These are phyloP conservation scores for Ephemerocybe angulata DNA, from an alignment of 768 basidiomycete species.

Conservation along the genomic window DNA sequence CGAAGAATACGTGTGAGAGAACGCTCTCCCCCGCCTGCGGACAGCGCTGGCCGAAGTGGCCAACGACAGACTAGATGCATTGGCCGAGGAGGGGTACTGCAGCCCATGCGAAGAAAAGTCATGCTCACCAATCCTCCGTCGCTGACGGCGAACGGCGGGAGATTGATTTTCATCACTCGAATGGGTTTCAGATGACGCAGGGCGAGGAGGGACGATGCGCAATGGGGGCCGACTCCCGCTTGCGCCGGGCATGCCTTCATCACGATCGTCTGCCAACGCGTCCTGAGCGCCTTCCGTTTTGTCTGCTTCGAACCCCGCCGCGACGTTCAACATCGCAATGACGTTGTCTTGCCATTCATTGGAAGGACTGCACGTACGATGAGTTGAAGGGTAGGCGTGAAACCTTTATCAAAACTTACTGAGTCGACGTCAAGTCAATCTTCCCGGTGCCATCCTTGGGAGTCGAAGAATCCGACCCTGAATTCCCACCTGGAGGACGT, in stretches of 20 bases:
- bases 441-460: conserved; percentile 12
- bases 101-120: conserved; percentile 19
- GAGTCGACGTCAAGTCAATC: conserved; percentile 51
- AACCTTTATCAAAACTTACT: conserved; percentile 43
- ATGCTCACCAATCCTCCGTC: conserved; percentile 45
- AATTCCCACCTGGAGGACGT: conserved; percentile 16
- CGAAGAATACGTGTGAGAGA: conserved; percentile 12
- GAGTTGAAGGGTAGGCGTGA: not conserved
- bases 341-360: conserved; percentile 84
- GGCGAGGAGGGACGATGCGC: conserved; percentile 8
- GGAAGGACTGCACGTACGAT: conserved; percentile 53
- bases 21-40: conserved; percentile 7
- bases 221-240: conserved; percentile 1
- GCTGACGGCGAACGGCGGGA: conserved; percentile 43
- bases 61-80: conserved; percentile 21
- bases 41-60: conserved; percentile 12
- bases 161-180: conserved; percentile 28
- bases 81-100: conserved; percentile 13
- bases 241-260: not conserved
- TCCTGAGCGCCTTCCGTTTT: conserved; percentile 4
- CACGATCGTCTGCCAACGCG: not conserved
- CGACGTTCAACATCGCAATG: conserved; percentile 34
- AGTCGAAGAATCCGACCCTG: conserved; percentile 22
- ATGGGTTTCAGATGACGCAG: conserved; percentile 11
- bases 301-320: conserved; percentile 14